Base-by-base conservation (phyloP, 805 yeast species). In the Starmerella stigmatis region DNA sequence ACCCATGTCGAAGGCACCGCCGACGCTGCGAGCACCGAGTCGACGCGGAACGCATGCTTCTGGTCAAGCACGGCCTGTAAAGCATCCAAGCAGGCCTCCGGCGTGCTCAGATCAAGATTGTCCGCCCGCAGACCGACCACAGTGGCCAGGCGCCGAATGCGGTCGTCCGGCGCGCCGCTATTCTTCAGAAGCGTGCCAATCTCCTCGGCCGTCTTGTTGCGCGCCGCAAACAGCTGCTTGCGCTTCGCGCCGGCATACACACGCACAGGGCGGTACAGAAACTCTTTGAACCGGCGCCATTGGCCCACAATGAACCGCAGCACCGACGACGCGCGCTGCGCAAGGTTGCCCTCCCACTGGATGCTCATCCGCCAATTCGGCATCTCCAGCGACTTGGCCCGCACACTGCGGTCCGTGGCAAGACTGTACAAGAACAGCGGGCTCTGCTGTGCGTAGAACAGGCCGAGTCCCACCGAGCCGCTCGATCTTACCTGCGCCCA, bases 1-100 rank as follows among this genome's bases (percentile, higher is more conserved):
- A 68, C 62, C 2, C 67, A 29, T 8, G 34, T 9, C 4, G 52
- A 25, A 1, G 60, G 60, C 5, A 53, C 25, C 13, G 34, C 22
- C 11, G 8, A 13, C 32, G 22, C 15, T 2, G 21, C 27, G 17
- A n/a, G 11, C 31, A 25, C 15, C 11, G 26, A 13, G 17, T 22
- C 17, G 30, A 19, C 3, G 3, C 9, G n/a, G n/a, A n/a, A n/a
- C 8, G 22, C 27, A 4, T 19, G 5, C 22, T 21, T 10, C 9
- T 29, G 26, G 42, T 38, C 42, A 4, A 56, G 49, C 34, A 53
- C 34, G 10, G 16, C 16, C 44, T 54, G 58, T 31, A 56, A 33
- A 10, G 39, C 32, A 1, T 30, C 35, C 38, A 53, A 27, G 5
- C 47, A 49, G 1, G 28, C 30, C 23, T 44, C 45, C 11, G 56